These are phyloP conservation scores for Biscutella laevigata DNA, from an alignment of 441 rosid species.

Conservation along the genomic window DNA sequence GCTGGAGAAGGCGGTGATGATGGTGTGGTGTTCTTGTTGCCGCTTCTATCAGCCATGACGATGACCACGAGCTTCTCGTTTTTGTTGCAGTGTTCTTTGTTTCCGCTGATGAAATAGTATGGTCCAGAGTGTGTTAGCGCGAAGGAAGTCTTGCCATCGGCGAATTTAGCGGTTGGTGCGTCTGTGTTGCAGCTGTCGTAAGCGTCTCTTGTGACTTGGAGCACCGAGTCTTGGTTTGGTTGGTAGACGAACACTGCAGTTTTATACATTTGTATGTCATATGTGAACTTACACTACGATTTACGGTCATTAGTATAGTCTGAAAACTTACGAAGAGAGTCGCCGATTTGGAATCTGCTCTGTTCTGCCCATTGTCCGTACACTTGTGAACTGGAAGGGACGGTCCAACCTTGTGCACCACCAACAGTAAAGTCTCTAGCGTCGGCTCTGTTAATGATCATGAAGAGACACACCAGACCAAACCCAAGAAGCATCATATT, in stretches of 20 bases:
- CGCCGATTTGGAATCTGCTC: constrained; percentile 51
- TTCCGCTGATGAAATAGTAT: constrained; percentile 59
- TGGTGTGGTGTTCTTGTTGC: neutral
- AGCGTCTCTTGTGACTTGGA: constrained; percentile 39
- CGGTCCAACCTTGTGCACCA: constrained; percentile 45
- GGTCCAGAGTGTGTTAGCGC: constrained; percentile 43
- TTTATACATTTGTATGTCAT: too few species aligned
- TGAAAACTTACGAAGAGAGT: constrained; percentile 40
- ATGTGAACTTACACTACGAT: too few species aligned
- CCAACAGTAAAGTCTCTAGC: constrained; percentile 49
- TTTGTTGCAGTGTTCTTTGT: constrained; percentile 42
- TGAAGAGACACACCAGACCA: constrained; percentile 30
- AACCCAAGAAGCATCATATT: constrained; percentile 21
- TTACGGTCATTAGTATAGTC: too few species aligned
- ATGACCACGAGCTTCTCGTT: constrained; percentile 40
- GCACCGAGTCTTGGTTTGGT: constrained; percentile 46
- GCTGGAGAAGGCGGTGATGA: constrained; percentile 3
- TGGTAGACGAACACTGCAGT: constrained; percentile 49
- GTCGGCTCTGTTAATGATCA: constrained; percentile 22
- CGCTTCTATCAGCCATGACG: constrained; percentile 57
- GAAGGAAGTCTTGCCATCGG: constrained; percentile 52
- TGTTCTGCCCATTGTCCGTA: constrained; percentile 46
- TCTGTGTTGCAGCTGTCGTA: constrained; percentile 42
- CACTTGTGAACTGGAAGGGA: constrained; percentile 23
- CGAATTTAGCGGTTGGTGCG: constrained; percentile 24